Conservation (phyloP, 2,329 filamentous ascomycete genomes). For the Eutypa lata region DNA sequence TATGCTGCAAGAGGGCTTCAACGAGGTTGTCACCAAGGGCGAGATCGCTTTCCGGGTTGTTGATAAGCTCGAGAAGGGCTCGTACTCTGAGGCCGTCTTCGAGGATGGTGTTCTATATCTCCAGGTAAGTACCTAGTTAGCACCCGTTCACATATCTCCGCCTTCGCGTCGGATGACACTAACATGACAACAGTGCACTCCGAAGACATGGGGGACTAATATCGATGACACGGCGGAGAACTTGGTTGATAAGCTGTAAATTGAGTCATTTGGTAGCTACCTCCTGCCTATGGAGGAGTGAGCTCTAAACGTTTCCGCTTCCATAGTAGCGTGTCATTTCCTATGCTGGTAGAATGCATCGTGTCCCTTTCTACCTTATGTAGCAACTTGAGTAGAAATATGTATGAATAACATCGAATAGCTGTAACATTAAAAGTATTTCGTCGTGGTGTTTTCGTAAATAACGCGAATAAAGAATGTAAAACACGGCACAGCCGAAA, state of each 20-base stretch:
- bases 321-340: too few relatives aligned
- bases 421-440: too few relatives aligned
- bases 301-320: too few relatives aligned
- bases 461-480: too few relatives aligned
- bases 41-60: slow-evolving; percentile 45
- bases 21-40: slow-evolving; percentile 41
- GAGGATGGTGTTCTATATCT: slow-evolving; percentile 49
- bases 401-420: too few relatives aligned
- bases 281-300: too few relatives aligned
- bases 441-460: too few relatives aligned
- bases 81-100: slow-evolving; percentile 44
- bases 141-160: not conserved
- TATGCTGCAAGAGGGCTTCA: slow-evolving; percentile 45
- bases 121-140: slow-evolving; percentile 34
- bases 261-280: too few relatives aligned
- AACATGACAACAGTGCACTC: slow-evolving; percentile 13
- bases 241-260: slow-evolving; percentile 24
- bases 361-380: too few relatives aligned
- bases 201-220: slow-evolving; percentile 20
- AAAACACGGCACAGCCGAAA: too few relatives aligned
- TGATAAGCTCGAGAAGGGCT: slow-evolving; percentile 37
- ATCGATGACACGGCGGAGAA: slow-evolving; percentile 14
- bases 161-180: not conserved
- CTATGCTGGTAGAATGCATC: too few relatives aligned
- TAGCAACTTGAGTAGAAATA: too few relatives aligned